These are phyloP conservation scores for Ophiostoma triangulosporum DNA, from an alignment of 2,329 filamentous ascomycete species.

Conservation along the genomic window DNA sequence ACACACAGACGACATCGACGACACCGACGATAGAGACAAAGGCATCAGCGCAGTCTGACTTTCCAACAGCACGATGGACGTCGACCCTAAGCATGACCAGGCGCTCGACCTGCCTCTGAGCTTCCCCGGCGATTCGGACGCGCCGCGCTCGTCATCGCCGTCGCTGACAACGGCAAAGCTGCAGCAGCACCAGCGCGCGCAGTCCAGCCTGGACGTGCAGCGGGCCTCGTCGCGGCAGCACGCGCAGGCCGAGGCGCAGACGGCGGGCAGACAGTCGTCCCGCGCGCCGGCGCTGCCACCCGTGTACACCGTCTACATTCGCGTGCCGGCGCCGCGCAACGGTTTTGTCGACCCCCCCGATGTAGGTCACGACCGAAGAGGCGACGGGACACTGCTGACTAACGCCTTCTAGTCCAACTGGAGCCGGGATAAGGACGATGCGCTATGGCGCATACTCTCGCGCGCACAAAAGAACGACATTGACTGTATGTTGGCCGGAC, in stretches of 20 bases:
- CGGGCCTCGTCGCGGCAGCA: not conserved
- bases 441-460: constrained; percentile 81
- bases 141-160: not conserved
- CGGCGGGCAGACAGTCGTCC: not conserved
- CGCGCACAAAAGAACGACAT: constrained; percentile 70
- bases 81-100: constrained; percentile 11
- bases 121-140: constrained; percentile 10
- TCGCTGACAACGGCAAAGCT: not conserved
- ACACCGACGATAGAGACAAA: not conserved
- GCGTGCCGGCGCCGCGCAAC: constrained; percentile 76
- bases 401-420: constrained; percentile 75
- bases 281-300: constrained; percentile 25
- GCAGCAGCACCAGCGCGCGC: not conserved
- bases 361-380: constrained; percentile 34
- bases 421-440: constrained; percentile 75
- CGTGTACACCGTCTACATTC: constrained; percentile 64
- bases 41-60: not conserved
- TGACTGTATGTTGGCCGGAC: constrained; percentile 49
- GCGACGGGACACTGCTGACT: not conserved
- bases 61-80: constrained; percentile 5
- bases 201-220: not conserved
- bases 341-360: constrained; percentile 83
- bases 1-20: not conserved
- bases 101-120: constrained; percentile 11
- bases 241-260: not conserved